Percentiles rank a stretch among this genome's conserved stretches.
phyloP scores from a whole-genome alignment of 2,329 filamentous ascomycete genomes.

The Seiridium cupressi region DNA sequence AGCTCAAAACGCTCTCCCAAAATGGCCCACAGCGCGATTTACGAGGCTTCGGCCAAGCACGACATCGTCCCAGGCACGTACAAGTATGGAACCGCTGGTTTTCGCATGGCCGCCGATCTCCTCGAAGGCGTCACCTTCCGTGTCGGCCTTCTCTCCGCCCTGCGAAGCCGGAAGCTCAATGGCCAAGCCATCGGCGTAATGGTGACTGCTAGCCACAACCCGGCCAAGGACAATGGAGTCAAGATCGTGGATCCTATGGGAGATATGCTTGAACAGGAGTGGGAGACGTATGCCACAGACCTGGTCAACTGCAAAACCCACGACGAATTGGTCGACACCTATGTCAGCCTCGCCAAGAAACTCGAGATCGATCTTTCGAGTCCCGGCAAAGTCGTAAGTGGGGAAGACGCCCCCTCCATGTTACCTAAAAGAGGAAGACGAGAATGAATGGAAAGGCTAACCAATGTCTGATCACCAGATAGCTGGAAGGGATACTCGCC shows the following conservation, averaged over 20 bases:
- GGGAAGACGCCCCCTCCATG: no score
- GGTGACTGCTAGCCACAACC: slow-evolving; percentile 94
- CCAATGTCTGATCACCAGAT: slow-evolving; percentile 36
- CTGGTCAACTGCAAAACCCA: slow-evolving; percentile 83
- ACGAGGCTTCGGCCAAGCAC: slow-evolving; percentile 61
- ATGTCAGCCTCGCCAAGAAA: slow-evolving; percentile 70
- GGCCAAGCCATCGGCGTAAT: slow-evolving; percentile 94
- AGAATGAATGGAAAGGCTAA: no score
- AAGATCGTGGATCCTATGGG: slow-evolving; percentile 97
- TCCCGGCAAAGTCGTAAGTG: slow-evolving; percentile 62
- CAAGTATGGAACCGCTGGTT: slow-evolving; percentile 67
- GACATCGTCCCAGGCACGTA: slow-evolving; percentile 54
- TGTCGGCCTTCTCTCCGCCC: slow-evolving; percentile 82
- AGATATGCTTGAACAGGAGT: slow-evolving; percentile 95
- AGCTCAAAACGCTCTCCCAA: slow-evolving; percentile 14
- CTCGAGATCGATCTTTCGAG: slow-evolving; percentile 72
- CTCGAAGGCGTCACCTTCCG: slow-evolving; percentile 92
- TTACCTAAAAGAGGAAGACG: no score
- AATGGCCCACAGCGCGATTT: slow-evolving; percentile 54
- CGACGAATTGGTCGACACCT: slow-evolving; percentile 71
- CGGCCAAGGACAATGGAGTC: slow-evolving; percentile 84
- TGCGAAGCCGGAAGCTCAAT: slow-evolving; percentile 86
- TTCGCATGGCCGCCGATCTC: slow-evolving; percentile 71
- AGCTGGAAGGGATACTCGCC: slow-evolving; percentile 88
- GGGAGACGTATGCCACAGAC: slow-evolving; percentile 85